Conservation (phyloP, 495 filamentous ascomycete species). For the Elaphomyces granulatus region DNA sequence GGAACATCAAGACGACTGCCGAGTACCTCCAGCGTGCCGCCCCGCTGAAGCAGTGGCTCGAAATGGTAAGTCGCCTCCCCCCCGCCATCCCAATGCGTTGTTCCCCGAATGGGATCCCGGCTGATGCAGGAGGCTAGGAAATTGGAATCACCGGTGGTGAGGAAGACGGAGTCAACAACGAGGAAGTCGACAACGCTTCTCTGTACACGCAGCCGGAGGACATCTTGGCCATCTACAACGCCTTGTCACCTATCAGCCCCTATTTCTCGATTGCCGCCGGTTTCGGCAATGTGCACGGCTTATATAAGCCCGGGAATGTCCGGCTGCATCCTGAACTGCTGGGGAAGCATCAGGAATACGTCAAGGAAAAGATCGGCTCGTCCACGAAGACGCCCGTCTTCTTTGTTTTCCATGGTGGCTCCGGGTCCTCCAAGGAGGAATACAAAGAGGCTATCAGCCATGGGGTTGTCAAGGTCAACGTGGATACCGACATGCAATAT, state of each 20-base stretch:
- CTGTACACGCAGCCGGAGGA: conserved; percentile 97
- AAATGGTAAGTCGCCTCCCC: conserved; percentile 56
- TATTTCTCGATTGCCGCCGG: conserved; percentile 98
- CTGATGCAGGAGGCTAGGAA: conserved; percentile 34
- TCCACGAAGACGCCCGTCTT: conserved; percentile 81
- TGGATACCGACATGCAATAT: conserved; percentile 61
- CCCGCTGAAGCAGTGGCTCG: conserved; percentile 96
- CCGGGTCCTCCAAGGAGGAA: conserved; percentile 77
- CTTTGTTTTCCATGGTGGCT: conserved; percentile 98
- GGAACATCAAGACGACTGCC: conserved; percentile 83
- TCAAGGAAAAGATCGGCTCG: conserved; percentile 54
- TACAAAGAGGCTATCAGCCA: conserved; percentile 74
- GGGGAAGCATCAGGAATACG: conserved; percentile 82
- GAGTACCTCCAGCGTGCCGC: conserved; percentile 81
- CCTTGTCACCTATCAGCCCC: conserved; percentile 63
- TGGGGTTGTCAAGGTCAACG: conserved; percentile 92
- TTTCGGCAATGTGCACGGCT: conserved; percentile 98
- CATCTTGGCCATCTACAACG: conserved; percentile 76
- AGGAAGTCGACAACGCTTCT: conserved; percentile 76
- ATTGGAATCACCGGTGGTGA: conserved; percentile 82
- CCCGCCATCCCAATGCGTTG: not conserved
- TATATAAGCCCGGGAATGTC: conserved; percentile 98
- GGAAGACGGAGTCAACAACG: conserved; percentile 52
- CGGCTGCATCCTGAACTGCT: conserved; percentile 88
- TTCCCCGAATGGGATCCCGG: not conserved